Evolutionary conservation across 352 stramenopile genomes (phyloP), one percentile per base, ranked within the genome.

Genomic region (Globisporangium okanoganense): DNA sequence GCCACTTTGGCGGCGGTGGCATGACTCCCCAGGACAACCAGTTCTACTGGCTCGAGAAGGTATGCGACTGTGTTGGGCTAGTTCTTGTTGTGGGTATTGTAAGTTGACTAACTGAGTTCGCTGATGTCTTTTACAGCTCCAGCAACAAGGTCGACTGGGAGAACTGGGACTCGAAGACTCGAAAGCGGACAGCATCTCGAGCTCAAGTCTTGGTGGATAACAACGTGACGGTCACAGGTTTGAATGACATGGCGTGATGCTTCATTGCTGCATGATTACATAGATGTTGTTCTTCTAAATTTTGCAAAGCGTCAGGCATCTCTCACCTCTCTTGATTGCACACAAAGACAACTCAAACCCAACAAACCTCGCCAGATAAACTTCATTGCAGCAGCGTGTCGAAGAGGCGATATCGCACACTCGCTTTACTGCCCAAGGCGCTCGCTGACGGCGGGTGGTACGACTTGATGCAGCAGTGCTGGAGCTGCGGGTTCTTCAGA

Each of bases 1-100:
- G 54, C 0, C 69, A 64, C 40, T 79, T 85, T 59, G 73, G 68
- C 6, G 70, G 69, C 51, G 72, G 66, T 6, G 79, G 79, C 59
- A 72, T 86, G 62, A 69, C 76, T 9, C 20, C 63, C 9, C 82
- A 92, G 63, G 81, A 91, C 53, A 95, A 87, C 49, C 80, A 95
- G 64, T 95, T 94, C 43, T 95, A 95, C 61, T 95, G 86, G 86
- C 69, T 95, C 33, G 82, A 95, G 58, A 95, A 94, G 81, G 85
- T 95, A 58, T 9, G 64, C 38, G 13, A 7, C 27, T 43, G n/a
- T 16, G 10, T 51, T 31, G 38, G 4, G 25, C 22, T 24, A 9
- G n/a, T 18, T 4, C 6, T 43, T 22, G 44, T 9, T 61, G 25
- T 13, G 2, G 50, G 56, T 12, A 9, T 18, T 31, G 25, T 3